phyloP scores from a whole-genome alignment of 2,329 filamentous ascomycete genomes.

The Penicillium sp. region DNA sequence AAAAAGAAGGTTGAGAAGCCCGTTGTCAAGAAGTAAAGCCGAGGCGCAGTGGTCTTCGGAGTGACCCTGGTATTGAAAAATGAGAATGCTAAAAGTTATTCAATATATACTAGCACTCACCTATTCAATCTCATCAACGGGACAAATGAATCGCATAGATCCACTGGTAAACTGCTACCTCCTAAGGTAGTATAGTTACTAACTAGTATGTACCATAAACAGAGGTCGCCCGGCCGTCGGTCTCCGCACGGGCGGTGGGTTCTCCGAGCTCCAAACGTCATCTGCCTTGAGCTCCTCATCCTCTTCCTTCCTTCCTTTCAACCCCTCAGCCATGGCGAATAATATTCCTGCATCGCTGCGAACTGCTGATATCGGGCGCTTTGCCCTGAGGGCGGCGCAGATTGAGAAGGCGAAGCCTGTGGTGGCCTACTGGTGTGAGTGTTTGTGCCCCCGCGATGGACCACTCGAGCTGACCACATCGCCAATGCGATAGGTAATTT shows the following conservation, averaged over 20 bases:
- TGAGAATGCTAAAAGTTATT: neutral
- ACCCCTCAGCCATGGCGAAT: conserved; percentile 65
- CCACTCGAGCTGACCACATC: conserved; percentile 18
- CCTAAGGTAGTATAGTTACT: neutral
- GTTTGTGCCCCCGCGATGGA: conserved; percentile 10
- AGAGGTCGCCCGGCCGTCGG: neutral
- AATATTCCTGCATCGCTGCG: conserved; percentile 74
- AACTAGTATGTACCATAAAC: neutral
- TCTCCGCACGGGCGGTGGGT: conserved; percentile 31
- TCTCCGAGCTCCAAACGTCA: conserved; percentile 27
- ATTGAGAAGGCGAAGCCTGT: conserved; percentile 84
- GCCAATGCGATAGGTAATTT: conserved; percentile 69
- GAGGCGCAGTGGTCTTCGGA: neutral
- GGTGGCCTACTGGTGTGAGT: conserved; percentile 92
- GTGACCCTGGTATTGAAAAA: neutral
- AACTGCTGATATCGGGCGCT: conserved; percentile 80
- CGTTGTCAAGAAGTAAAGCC: neutral
- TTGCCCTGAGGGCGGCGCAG: conserved; percentile 81
- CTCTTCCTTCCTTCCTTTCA: conserved; percentile 1
- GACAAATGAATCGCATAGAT: too few relatives aligned
- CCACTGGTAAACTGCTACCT: too few relatives aligned
- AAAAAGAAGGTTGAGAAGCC: neutral
- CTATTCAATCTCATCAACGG: too few relatives aligned
- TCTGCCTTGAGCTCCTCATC: conserved; percentile 13
- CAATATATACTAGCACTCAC: neutral